phyloP scores from a whole-genome alignment of 2,329 filamentous ascomycete genomes.

The Tolypocladium guangdongense region DNA sequence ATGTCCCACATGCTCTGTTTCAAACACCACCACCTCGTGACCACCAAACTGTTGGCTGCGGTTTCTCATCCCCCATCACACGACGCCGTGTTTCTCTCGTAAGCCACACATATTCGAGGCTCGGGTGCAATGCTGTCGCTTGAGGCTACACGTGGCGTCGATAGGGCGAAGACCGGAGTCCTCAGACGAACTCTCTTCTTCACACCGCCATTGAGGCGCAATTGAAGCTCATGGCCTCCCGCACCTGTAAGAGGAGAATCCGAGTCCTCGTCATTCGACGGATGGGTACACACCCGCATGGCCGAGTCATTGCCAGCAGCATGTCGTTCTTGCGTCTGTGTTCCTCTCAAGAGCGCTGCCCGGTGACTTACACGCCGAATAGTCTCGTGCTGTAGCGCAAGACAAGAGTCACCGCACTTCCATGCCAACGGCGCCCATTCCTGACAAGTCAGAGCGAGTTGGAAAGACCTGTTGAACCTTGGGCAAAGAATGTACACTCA shows the following conservation, averaged over 20 bases:
- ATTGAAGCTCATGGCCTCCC: not conserved
- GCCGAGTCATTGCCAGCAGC: not conserved
- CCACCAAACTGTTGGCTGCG: not conserved
- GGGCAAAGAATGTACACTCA: not conserved
- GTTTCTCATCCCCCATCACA: not conserved
- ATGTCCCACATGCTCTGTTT: not conserved
- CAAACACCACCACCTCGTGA: not conserved
- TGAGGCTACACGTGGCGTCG: not conserved
- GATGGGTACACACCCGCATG: not conserved
- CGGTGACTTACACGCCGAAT: not conserved
- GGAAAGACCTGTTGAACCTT: not conserved
- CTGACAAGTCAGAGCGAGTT: not conserved
- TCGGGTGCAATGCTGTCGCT: not conserved
- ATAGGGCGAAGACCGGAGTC: no score
- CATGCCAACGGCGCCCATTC: not conserved
- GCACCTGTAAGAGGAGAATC: not conserved
- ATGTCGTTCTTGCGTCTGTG: not conserved
- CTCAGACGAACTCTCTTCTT: not conserved
- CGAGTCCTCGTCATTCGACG: no score
- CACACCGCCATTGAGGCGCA: slow-evolving; percentile 1
- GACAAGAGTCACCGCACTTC: not conserved
- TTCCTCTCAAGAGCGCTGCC: not conserved
- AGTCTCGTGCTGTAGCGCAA: not conserved
- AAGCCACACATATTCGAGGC: not conserved
- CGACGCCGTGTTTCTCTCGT: not conserved